Conservation (phyloP, 371 early-diverging fungal species). For the Sporodiniella umbellata region DNA sequence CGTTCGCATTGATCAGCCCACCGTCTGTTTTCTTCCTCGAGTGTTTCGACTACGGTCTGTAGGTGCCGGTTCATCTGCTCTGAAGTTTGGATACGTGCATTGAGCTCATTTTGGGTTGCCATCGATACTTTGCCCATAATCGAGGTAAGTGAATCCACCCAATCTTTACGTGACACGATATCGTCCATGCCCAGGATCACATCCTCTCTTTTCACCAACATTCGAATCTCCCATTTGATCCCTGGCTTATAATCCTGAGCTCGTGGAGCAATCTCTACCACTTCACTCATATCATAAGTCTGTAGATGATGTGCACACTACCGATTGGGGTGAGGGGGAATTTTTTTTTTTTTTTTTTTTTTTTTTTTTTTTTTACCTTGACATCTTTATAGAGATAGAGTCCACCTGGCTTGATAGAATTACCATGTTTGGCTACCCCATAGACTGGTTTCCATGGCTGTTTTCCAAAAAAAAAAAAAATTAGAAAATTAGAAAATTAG, state of each 20-base stretch:
- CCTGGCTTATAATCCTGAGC: slow-evolving; percentile 42
- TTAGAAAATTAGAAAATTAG: not conserved
- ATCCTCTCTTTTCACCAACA: slow-evolving; percentile 43
- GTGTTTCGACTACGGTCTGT: slow-evolving; percentile 23
- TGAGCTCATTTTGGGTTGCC: slow-evolving; percentile 44
- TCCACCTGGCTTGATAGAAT: slow-evolving; percentile 43
- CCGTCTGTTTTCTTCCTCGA: slow-evolving; percentile 26
- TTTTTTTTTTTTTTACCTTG: slow-evolving; percentile 26
- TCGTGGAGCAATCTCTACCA: slow-evolving; percentile 44
- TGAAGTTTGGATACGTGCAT: slow-evolving; percentile 31
- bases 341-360: not conserved
- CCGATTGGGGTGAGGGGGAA: not conserved
- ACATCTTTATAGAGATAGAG: slow-evolving; percentile 47
- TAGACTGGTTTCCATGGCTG: slow-evolving; percentile 52
- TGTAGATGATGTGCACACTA: slow-evolving; percentile 46
- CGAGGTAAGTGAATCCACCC: slow-evolving; percentile 45
- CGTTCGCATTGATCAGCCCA: slow-evolving; percentile 25
- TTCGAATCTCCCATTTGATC: slow-evolving; percentile 46
- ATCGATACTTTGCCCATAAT: slow-evolving; percentile 53
- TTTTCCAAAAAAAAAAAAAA: no score
- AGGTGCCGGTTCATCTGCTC: slow-evolving; percentile 41
- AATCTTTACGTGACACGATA: slow-evolving; percentile 35
- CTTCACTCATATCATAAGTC: slow-evolving; percentile 52
- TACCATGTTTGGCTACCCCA: slow-evolving; percentile 54
- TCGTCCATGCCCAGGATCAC: slow-evolving; percentile 45